A percentile compares a stretch with the other conserved stretches of the same genome.
These are phyloP conservation scores for Carex kokanica DNA, from an alignment of 176 grass and related monocot species.

Conservation along the genomic window DNA sequence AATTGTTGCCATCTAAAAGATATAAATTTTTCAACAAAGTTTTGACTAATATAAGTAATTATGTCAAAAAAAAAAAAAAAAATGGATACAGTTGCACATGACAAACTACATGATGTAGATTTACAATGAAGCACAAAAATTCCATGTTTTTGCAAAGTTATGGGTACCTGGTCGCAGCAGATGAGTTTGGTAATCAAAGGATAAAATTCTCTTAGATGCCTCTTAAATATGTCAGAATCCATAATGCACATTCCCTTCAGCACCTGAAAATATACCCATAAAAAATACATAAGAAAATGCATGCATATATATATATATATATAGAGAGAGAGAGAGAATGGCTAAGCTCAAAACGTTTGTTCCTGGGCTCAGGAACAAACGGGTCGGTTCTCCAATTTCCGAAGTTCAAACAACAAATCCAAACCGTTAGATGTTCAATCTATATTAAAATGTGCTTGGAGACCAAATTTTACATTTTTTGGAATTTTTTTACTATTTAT, in stretches of 20 bases:
- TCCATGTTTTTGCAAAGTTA: background rate
- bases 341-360: too few relatives aligned
- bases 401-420: too few relatives aligned
- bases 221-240: slow-evolving; percentile 90
- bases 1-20: background rate
- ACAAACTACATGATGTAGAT: background rate
- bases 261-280: slow-evolving; percentile 50
- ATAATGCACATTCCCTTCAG: slow-evolving; percentile 91
- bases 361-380: too few relatives aligned
- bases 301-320: slow-evolving; percentile 24
- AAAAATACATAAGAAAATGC: slow-evolving; percentile 13
- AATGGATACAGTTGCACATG: background rate
- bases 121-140: background rate
- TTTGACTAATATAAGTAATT: background rate
- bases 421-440: too few relatives aligned
- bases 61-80: background rate
- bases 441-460: too few relatives aligned
- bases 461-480: too few relatives aligned
- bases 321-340: too few relatives aligned
- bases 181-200: slow-evolving; percentile 99
- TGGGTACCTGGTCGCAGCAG: slow-evolving; percentile 89
- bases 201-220: slow-evolving; percentile 89
- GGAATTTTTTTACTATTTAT: too few relatives aligned
- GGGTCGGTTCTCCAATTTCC: too few relatives aligned
- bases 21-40: background rate